These are phyloP conservation scores for Didymellaceae sp. DNA, from an alignment of 2,329 filamentous ascomycete genomes.

Conservation along the genomic window DNA sequence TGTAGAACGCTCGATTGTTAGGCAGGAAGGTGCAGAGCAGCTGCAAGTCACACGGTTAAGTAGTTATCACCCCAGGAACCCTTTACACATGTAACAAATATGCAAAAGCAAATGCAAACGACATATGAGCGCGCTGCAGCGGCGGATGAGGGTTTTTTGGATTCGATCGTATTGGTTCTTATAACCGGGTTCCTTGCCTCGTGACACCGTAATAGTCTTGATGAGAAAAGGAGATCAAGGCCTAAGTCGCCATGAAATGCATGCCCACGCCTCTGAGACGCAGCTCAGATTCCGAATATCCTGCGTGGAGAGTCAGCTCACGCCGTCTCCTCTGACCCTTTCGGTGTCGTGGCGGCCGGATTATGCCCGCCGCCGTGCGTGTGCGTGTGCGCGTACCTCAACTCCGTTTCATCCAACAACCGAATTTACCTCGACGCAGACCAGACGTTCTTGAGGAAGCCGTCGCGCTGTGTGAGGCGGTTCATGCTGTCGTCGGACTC, in stretches of 20 bases:
- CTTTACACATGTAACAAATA: neutral
- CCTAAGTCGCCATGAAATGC: constrained; percentile 40
- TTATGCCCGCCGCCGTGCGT: neutral
- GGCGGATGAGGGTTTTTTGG: constrained; percentile 25
- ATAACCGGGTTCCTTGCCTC: constrained; percentile 41
- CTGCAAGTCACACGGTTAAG: too few relatives aligned
- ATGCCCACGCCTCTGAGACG: constrained; percentile 33
- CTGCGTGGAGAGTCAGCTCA: constrained; percentile 27
- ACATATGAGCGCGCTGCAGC: neutral
- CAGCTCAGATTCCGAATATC: constrained; percentile 40
- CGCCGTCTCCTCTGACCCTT: neutral
- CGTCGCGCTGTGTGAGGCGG: constrained; percentile 93
- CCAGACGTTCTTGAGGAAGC: constrained; percentile 97
- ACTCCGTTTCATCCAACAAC: constrained; percentile 38
- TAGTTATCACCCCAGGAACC: too few relatives aligned
- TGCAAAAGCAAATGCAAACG: neutral
- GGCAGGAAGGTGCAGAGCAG: too few relatives aligned
- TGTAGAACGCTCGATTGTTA: too few relatives aligned
- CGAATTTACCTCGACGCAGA: constrained; percentile 66
- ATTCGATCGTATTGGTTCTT: constrained; percentile 41
- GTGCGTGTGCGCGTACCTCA: constrained; percentile 29
- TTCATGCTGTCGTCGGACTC: constrained; percentile 98
- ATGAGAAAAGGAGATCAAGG: constrained; percentile 36
- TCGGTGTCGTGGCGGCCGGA: too few relatives aligned
- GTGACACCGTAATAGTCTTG: constrained; percentile 39